phyloP scores from a whole-genome alignment of 805 yeast species.

The Saccharomycodes ludwigii region DNA sequence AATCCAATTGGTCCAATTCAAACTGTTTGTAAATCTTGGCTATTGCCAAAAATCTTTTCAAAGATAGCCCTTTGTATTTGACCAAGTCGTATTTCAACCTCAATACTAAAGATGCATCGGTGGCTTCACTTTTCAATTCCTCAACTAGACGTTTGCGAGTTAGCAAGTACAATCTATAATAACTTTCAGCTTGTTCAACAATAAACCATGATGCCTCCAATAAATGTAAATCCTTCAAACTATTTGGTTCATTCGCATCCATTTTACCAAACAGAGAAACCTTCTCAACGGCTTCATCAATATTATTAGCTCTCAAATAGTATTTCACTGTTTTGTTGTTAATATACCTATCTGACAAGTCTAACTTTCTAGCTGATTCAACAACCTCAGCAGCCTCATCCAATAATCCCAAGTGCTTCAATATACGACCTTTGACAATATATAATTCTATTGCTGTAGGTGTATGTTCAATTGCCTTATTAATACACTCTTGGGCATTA shows the following conservation, averaged over 20 bases:
- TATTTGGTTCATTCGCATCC: conserved; percentile 59
- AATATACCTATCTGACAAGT: conserved; percentile 83
- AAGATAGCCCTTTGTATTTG: conserved; percentile 53
- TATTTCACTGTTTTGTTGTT: conserved; percentile 84
- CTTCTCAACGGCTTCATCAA: conserved; percentile 61
- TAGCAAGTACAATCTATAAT: conserved; percentile 42
- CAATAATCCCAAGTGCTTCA: conserved; percentile 57
- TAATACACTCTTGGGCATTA: conserved; percentile 44
- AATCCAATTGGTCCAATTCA: conserved; percentile 80
- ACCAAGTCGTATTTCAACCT: conserved; percentile 29
- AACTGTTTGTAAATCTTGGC: conserved; percentile 57
- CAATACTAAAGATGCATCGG: conserved; percentile 17
- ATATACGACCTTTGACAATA: conserved; percentile 67
- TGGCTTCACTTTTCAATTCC: conserved; percentile 5
- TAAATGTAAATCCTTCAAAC: conserved; percentile 71
- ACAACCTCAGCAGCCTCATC: conserved; percentile 51
- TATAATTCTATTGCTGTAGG: conserved; percentile 80
- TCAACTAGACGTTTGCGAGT: conserved; percentile 14
- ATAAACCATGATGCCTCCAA: conserved; percentile 93
- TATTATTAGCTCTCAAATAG: conserved; percentile 57
- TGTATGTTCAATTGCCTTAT: conserved; percentile 54
- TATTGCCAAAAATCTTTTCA: conserved; percentile 65
- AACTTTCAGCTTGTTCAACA: conserved; percentile 75
- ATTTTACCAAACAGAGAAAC: conserved; percentile 78
- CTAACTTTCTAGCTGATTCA: conserved; percentile 61